Conservation (phyloP, 2,329 filamentous ascomycete species). For the Cladosporium sp. region DNA sequence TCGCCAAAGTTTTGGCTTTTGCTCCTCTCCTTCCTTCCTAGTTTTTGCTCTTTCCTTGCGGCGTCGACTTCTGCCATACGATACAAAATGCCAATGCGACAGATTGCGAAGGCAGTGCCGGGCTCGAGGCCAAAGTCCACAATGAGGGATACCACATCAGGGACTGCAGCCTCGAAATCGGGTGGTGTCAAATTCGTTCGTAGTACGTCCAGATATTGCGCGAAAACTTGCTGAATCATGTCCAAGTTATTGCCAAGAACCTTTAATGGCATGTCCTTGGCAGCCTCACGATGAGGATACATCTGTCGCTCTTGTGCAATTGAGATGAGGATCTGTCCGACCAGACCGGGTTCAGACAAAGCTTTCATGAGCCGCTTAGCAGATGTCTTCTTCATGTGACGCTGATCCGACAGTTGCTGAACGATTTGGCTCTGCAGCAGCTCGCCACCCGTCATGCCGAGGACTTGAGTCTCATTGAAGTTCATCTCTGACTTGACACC, state of each 20-base stretch:
- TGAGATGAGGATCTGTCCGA: conserved; percentile 78
- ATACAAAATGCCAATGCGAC: conserved; percentile 67
- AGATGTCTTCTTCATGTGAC: conserved; percentile 63
- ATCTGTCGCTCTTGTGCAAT: conserved; percentile 85
- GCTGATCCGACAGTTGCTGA: conserved; percentile 73
- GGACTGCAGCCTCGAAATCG: conserved; percentile 75
- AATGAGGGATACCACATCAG: conserved; percentile 69
- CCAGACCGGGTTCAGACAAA: conserved; percentile 71
- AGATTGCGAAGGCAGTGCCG: conserved; percentile 79
- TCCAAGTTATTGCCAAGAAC: conserved; percentile 83
- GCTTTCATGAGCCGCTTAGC: conserved; percentile 76
- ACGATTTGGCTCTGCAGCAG: conserved; percentile 75
- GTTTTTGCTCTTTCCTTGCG: conserved; percentile 29
- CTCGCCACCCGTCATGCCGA: conserved; percentile 83
- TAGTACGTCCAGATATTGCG: conserved; percentile 85
- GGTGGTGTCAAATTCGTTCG: conserved; percentile 71
- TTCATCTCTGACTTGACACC: conserved; percentile 83
- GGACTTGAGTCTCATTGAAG: conserved; percentile 82
- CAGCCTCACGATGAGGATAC: conserved; percentile 71
- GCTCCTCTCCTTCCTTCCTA: conserved; percentile 21
- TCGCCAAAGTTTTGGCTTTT: conserved; percentile 34
- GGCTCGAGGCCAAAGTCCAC: conserved; percentile 74
- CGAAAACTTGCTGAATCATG: conserved; percentile 78
- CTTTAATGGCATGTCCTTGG: conserved; percentile 77
- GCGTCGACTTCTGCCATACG: conserved; percentile 50